Evolutionary conservation across 225 moss, liverwort and hornwort genomes (phyloP), one percentile per base, ranked within the genome.

Genomic region (Straminergon stramineum): DNA sequence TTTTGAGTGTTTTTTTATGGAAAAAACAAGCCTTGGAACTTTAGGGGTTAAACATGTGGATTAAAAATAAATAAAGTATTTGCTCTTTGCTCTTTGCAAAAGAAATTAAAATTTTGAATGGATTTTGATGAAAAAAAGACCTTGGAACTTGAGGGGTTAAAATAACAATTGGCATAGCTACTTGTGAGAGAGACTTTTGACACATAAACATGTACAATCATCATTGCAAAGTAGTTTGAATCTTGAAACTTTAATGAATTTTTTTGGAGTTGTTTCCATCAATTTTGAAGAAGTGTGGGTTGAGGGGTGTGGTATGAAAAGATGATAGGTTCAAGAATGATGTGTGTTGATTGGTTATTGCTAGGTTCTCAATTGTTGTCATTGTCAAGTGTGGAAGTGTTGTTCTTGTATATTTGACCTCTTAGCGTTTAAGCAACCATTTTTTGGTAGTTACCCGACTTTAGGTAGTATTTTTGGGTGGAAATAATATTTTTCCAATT

Each of bases 261-360:
- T 41, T 71, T 73, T 43, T 26, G 6, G 28, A 45, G 17, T 45
- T 17, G 4, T 74, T 28, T 45, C 28, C 28, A 45, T 28, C 10
- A 28, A 45, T 17, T 16, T 74, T 17, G 2, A 43, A 43, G 17
- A 73, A 73, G 10, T 1, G 6, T 10, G 16, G 45, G 3, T 45
- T 6, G 28, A 28, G 28, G 43, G 10, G 17, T 17, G 17, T 74
- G 3, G 27, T 28, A 43, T 10, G 10, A 45, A 6, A 74, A 43
- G 73, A 1, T 1, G 0, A 17, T 0, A 0, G 10, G 28, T 28
- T 28, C 2, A 43, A 1, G 1, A 74, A 10, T 28, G 17, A 45
- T 74, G 45, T 17, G 3, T 27, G 28, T 27, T 43, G 15, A 27
- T 73, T 5, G 0, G 28, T 28, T 74, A 45, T 16, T 43, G 1